A percentile compares a stretch with the other conserved stretches of the same genome.
phyloP scores from a whole-genome alignment of 345 rosid genomes.

The Triadica sebifera region DNA sequence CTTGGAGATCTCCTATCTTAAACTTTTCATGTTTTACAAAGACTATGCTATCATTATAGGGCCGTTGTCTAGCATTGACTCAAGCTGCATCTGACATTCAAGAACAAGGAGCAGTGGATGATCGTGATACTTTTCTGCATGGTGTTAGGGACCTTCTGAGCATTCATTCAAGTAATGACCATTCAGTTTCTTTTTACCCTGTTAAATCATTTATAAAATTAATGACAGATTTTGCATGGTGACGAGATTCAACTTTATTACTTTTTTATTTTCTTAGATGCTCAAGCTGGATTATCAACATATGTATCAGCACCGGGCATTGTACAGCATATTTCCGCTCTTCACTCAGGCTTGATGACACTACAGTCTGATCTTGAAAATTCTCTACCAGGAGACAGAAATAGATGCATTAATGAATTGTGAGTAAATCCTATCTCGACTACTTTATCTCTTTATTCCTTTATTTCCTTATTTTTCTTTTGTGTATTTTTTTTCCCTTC shows the following conservation, averaged over 20 bases:
- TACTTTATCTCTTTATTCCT: neutral
- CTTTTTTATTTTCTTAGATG: conserved; percentile 42
- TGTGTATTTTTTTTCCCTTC: neutral
- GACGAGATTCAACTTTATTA: neutral
- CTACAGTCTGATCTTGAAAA: conserved; percentile 89
- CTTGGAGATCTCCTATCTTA: neutral
- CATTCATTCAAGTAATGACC: conserved; percentile 71
- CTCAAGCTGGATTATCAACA: conserved; percentile 69
- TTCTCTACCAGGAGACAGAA: conserved; percentile 87
- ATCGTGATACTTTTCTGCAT: conserved; percentile 83
- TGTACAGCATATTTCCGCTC: conserved; percentile 78
- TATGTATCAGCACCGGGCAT: conserved; percentile 94
- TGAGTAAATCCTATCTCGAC: conserved; percentile 37
- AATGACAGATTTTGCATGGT: conserved; percentile 6
- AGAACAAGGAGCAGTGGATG: conserved; percentile 97
- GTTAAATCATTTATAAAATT: too few relatives aligned
- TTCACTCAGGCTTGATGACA: conserved; percentile 65
- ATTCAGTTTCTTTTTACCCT: neutral
- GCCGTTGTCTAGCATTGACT: conserved; percentile 65
- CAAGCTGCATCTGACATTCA: conserved; percentile 95
- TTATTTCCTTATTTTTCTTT: neutral
- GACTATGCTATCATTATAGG: conserved; percentile 36
- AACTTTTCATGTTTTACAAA: neutral
- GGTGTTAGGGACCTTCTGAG: conserved; percentile 92
- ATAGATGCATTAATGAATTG: conserved; percentile 86